These are phyloP conservation scores for Calonectria leucothoes DNA, from an alignment of 2,329 filamentous ascomycete genomes.

Conservation along the genomic window DNA sequence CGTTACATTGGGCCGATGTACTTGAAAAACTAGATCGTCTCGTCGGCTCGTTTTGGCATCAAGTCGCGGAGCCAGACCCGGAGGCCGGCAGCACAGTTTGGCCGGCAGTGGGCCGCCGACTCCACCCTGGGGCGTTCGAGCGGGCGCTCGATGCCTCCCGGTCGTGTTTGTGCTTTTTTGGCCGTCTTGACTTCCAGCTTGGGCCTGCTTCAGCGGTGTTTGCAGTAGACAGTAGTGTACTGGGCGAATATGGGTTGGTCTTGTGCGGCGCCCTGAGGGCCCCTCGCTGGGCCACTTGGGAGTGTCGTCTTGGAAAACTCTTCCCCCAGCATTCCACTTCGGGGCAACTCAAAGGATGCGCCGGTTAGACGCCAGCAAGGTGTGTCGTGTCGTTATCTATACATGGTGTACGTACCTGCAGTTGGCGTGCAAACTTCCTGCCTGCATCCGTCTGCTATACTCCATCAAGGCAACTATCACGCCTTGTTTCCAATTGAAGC, in stretches of 20 bases:
- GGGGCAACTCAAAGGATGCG: slow-evolving; percentile 38
- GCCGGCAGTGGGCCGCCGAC: slow-evolving; percentile 30
- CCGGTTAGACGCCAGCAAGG: slow-evolving; percentile 41
- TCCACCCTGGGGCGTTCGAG: slow-evolving; percentile 14
- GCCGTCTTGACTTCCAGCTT: neutral
- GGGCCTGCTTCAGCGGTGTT: slow-evolving; percentile 5
- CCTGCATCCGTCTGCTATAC: neutral
- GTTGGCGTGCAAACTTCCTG: neutral
- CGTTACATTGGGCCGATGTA: neutral
- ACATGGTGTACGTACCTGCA: neutral
- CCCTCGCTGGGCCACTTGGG: slow-evolving; percentile 42
- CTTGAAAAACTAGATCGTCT: slow-evolving; percentile 20
- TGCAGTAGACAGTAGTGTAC: slow-evolving; percentile 20
- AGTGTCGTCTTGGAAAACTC: slow-evolving; percentile 40
- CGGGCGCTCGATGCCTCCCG: slow-evolving; percentile 17
- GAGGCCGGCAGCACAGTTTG: slow-evolving; percentile 33
- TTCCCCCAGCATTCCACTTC: slow-evolving; percentile 47
- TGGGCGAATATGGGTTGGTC: slow-evolving; percentile 25
- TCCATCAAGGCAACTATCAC: slow-evolving; percentile 2
- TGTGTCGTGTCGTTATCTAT: slow-evolving; percentile 15
- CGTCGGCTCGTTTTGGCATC: slow-evolving; percentile 3
- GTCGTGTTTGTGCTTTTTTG: neutral
- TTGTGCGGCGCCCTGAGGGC: slow-evolving; percentile 25
- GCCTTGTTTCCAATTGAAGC: slow-evolving; percentile 7
- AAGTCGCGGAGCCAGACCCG: slow-evolving; percentile 16